phyloP scores from a whole-genome alignment of 495 filamentous ascomycete genomes.

The Talaromyces adpressus region DNA sequence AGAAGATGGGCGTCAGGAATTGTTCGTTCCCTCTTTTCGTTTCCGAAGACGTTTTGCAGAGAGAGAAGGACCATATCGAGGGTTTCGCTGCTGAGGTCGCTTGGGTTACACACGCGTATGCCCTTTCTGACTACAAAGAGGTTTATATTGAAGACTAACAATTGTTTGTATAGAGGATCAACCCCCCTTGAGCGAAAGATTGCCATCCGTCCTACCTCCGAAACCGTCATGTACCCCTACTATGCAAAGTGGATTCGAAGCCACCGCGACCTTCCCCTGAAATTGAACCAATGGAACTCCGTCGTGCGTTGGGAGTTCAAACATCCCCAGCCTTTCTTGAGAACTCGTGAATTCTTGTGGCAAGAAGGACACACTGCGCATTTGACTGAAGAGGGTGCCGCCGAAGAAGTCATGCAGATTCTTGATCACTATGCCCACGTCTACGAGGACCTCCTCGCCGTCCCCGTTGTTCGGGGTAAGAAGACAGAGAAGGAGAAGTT shows the following conservation, averaged over 20 bases:
- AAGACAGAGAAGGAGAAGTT: slow-evolving; percentile 96
- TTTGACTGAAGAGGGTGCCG: slow-evolving; percentile 67
- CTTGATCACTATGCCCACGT: slow-evolving; percentile 87
- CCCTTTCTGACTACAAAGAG: slow-evolving; percentile 2
- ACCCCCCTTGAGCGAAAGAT: slow-evolving; percentile 90
- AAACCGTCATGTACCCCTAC: slow-evolving; percentile 92
- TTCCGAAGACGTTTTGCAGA: slow-evolving; percentile 79
- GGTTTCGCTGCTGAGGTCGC: slow-evolving; percentile 97
- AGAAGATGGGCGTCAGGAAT: slow-evolving; percentile 85
- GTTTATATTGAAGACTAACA: slow-evolving; percentile 12
- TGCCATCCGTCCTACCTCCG: slow-evolving; percentile 91
- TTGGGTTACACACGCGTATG: slow-evolving; percentile 94
- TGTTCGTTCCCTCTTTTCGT: slow-evolving; percentile 95
- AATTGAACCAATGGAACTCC: slow-evolving; percentile 96
- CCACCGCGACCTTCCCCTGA: slow-evolving; percentile 87
- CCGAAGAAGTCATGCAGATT: slow-evolving; percentile 81
- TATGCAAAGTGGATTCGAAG: slow-evolving; percentile 94
- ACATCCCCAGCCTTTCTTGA: slow-evolving; percentile 89
- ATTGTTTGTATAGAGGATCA: slow-evolving; percentile 52
- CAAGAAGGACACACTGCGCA: slow-evolving; percentile 98
- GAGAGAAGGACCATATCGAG: slow-evolving; percentile 95
- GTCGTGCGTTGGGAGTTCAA: slow-evolving; percentile 99
- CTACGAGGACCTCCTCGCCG: slow-evolving; percentile 88
- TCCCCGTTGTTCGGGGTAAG: slow-evolving; percentile 82
- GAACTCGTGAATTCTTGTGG: slow-evolving; percentile 94